Base-by-base conservation (phyloP, 179 eudicot genomes). In the Silene coronaria region DNA sequence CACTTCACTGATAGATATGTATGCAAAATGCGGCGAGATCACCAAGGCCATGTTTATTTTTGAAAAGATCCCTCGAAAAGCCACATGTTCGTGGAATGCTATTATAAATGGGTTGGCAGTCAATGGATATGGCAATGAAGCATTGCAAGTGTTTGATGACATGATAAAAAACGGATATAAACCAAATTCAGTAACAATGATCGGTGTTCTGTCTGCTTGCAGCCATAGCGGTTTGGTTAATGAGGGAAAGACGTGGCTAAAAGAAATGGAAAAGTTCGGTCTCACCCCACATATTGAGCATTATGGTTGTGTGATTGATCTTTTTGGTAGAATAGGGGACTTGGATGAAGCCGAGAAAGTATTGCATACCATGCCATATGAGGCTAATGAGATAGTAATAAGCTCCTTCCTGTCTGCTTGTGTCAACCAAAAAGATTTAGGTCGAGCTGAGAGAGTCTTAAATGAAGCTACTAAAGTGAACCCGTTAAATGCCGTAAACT, bases 171-270 rank as follows among this genome's bases (percentile, higher is more conserved):
- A 57, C 12, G 86, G 88, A 60, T 75, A 81, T 53, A 70, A 62
- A 74, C 97, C 94, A 36, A 83, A 91, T 70, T 86, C 81, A 46
- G 82, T 89, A 70, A 87, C 97, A 72, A 81, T 89, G 88, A 76
- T 89, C 19, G 94, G 90, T 30, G 88, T 92, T 62, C 69, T 92
- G 67, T 84, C 91, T 21, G 96, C 97, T 69, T 92, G 97, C 80
- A 89, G 84, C 75, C 96, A 92, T 72, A 78, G 87, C 70, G 97
- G 97, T 75, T 82, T 91, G 71, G 88, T 88, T 22, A 90, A 89
- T 67, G 94, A 90, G 80, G 97, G 97, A 36, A 82, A 74, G 82
- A 84, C 69, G 57, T 91, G 92, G 88, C 82, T 89, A 45, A 78
- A 78, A 19, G 82, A 74, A 64, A 89, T 91, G 87, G 73, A 65